Conservation (phyloP, 306 rosid species). For the Glycine tomentella region DNA sequence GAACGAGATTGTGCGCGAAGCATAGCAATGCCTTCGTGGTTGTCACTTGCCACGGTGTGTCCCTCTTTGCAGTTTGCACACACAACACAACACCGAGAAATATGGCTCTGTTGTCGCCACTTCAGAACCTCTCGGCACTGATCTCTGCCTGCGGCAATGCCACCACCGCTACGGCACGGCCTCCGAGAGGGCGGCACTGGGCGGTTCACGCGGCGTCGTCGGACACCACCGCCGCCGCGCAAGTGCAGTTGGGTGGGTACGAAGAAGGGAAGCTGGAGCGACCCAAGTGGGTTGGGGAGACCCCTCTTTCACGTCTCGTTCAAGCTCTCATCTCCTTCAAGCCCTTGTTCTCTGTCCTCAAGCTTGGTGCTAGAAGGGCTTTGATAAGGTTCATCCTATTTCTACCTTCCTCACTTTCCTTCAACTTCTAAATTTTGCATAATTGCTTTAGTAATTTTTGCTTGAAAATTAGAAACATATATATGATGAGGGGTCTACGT, state of each 20-base stretch:
- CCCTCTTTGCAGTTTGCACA: not conserved
- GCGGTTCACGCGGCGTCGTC: conserved; percentile 48
- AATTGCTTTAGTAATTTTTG: not conserved
- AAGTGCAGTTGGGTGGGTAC: conserved; percentile 30
- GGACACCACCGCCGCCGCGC: conserved; percentile 33
- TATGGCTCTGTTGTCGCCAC: conserved; percentile 58
- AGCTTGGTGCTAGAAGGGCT: conserved; percentile 70
- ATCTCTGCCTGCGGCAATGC: conserved; percentile 37
- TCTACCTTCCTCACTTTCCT: not conserved
- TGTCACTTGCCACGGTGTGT: not conserved
- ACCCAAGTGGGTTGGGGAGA: conserved; percentile 65
- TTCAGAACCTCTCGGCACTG: conserved; percentile 47
- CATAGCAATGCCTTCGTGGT: not conserved
- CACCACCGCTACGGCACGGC: not conserved
- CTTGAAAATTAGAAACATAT: not conserved
- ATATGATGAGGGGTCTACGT: no score
- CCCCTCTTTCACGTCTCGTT: conserved; percentile 67
- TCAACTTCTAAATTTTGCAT: not conserved
- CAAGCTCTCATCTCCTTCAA: conserved; percentile 64
- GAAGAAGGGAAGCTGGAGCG: conserved; percentile 60
- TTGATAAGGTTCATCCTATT: conserved; percentile 54
- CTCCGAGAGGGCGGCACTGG: conserved; percentile 10
- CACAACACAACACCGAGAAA: no score
- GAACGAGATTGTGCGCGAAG: conserved; percentile 12
- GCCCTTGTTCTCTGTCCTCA: conserved; percentile 69